These are phyloP conservation scores for Kwoniella sp. DNA, from an alignment of 768 basidiomycete genomes.

Conservation along the genomic window DNA sequence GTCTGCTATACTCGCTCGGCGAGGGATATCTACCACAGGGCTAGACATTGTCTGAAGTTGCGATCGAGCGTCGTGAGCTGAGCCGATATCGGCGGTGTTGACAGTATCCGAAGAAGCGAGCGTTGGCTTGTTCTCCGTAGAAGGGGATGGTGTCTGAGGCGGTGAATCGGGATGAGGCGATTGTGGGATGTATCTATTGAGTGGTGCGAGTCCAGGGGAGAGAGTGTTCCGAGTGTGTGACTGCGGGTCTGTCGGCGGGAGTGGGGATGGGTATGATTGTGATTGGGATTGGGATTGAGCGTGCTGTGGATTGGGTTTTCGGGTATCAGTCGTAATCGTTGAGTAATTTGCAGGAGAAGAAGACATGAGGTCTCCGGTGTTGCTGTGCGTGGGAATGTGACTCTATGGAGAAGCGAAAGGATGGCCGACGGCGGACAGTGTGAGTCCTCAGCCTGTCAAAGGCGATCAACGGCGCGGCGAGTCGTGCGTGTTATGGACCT, in stretches of 20 bases:
- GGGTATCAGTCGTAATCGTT: neutral
- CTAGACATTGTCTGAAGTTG: neutral
- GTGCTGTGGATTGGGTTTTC: neutral
- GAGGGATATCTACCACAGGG: neutral
- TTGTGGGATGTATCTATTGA: conserved; percentile 23
- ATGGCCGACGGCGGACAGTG: neutral
- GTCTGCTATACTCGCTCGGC: neutral
- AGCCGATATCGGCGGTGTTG: neutral
- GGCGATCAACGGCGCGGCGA: neutral
- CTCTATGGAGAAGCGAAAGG: neutral
- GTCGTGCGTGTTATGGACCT: too few relatives aligned
- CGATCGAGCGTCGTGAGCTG: neutral
- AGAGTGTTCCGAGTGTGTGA: conserved; percentile 11
- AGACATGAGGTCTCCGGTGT: conserved; percentile 1
- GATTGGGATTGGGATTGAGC: neutral
- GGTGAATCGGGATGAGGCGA: conserved; percentile 24
- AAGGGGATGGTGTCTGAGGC: conserved; percentile 24
- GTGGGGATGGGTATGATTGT: neutral
- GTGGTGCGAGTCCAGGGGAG: conserved; percentile 1
- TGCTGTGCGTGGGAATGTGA: neutral
- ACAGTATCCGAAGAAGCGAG: neutral
- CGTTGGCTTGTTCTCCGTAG: conserved; percentile 4
- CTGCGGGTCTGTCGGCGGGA: conserved; percentile 5
- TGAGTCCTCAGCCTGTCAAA: neutral
- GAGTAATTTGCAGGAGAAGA: neutral